Conservation (phyloP, 768 basidiomycete species). For the Flagelloscypha sp. region DNA sequence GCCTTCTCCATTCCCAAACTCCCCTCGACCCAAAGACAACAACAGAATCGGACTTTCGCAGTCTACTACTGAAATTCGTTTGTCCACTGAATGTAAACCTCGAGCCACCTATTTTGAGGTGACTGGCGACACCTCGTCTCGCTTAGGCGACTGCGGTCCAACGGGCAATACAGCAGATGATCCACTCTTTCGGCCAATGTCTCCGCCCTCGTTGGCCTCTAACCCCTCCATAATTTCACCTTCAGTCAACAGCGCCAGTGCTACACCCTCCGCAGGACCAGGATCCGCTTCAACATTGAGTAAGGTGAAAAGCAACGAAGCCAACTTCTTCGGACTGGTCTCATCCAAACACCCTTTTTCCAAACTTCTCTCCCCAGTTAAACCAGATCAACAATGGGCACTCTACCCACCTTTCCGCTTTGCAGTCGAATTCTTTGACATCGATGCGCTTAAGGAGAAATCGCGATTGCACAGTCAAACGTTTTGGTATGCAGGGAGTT, state of each 20-base stretch:
- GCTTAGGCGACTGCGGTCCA: slow-evolving; percentile 71
- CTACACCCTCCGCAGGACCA: no score
- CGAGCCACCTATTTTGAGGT: no score
- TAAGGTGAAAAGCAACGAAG: no score
- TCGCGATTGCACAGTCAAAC: slow-evolving; percentile 76
- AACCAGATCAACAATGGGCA: slow-evolving; percentile 53
- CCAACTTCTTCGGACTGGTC: slow-evolving; percentile 61
- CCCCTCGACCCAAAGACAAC: slow-evolving; percentile 19
- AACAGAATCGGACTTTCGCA: slow-evolving; percentile 65
- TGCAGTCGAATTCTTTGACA: slow-evolving; percentile 85
- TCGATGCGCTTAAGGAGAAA: slow-evolving; percentile 77
- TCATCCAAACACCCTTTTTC: slow-evolving; percentile 33
- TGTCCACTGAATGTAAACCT: no score
- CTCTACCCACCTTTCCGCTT: slow-evolving; percentile 78
- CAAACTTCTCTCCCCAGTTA: slow-evolving; percentile 33
- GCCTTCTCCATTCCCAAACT: slow-evolving; percentile 16
- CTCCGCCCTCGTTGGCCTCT: no score
- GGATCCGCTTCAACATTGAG: no score
- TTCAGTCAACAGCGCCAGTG: no score
- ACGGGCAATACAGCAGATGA: no score
- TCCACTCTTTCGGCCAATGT: no score
- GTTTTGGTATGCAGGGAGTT: slow-evolving; percentile 82
- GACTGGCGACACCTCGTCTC: slow-evolving; percentile 58
- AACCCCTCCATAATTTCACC: no score
- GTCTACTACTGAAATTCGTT: slow-evolving; percentile 47